Evolutionary conservation across 2,329 filamentous ascomycete genomes (phyloP).

Genomic region (Neofusicoccum kwambonambiense): DNA sequence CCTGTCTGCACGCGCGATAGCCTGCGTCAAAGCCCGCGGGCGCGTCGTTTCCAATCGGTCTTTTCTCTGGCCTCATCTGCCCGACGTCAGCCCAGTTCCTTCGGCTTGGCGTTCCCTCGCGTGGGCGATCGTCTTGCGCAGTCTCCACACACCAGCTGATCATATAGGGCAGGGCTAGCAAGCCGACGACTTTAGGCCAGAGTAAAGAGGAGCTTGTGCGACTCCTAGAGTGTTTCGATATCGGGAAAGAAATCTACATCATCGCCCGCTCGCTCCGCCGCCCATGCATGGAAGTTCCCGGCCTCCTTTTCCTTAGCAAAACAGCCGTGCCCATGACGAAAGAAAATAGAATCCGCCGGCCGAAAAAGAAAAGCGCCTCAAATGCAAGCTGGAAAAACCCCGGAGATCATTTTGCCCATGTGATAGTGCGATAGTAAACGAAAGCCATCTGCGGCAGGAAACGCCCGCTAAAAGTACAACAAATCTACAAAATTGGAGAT

Average conservation of each 20-base stretch:
- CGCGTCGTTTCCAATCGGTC: constrained; percentile 4
- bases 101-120: neutral
- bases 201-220: neutral
- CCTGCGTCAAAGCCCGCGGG: neutral
- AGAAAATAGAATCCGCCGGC: neutral
- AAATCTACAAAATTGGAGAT: constrained; percentile 17
- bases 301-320: neutral
- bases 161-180: neutral
- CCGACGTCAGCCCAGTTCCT: constrained; percentile 7
- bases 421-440: neutral
- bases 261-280: neutral
- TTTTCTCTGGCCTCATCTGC: neutral
- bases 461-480: constrained; percentile 21
- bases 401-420: constrained; percentile 1
- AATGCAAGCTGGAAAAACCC: constrained; percentile 3
- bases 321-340: neutral
- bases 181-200: neutral
- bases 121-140: neutral
- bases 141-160: constrained; percentile 5
- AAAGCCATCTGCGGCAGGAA: constrained; percentile 5
- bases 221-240: constrained; percentile 2
- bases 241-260: constrained; percentile 9
- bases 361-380: constrained; percentile 2
- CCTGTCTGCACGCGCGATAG: constrained; percentile 2
- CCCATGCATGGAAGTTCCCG: constrained; percentile 9